phyloP scores from a whole-genome alignment of 768 basidiomycete species.

The Amanita pallidorosea region DNA sequence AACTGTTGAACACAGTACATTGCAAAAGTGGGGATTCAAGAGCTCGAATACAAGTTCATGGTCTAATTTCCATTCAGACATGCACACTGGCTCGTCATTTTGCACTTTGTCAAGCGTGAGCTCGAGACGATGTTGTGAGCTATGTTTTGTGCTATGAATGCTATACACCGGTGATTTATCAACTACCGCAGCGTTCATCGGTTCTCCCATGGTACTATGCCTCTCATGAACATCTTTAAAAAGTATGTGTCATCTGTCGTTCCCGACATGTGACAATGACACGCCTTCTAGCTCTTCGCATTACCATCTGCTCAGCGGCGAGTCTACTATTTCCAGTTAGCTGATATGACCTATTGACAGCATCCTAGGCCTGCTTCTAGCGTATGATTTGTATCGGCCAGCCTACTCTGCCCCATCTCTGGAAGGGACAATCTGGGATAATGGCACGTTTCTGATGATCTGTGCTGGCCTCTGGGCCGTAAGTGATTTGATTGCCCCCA shows the following conservation, averaged over 20 bases:
- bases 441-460: conserved; percentile 56
- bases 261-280: not conserved
- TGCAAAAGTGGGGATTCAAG: conserved; percentile 52
- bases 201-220: conserved; percentile 95
- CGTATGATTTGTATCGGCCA: conserved; percentile 73
- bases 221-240: conserved; percentile 71
- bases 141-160: not conserved
- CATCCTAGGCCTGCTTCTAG: conserved; percentile 56
- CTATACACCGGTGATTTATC: not conserved
- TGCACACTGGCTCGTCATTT: conserved; percentile 63
- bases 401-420: conserved; percentile 57
- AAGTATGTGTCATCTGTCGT: conserved; percentile 45
- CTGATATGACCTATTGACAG: not conserved
- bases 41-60: not conserved
- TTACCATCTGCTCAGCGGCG: conserved; percentile 75
- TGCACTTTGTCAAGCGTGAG: conserved; percentile 89
- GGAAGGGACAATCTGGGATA: conserved; percentile 48
- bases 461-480: conserved; percentile 70
- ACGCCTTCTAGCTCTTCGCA: conserved; percentile 58
- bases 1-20: conserved; percentile 57
- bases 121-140: conserved; percentile 83
- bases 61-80: conserved; percentile 25
- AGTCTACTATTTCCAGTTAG: not conserved
- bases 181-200: conserved; percentile 61
- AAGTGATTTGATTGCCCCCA: conserved; percentile 19